These are phyloP conservation scores for Polyporus tsugae DNA, from an alignment of 1,284 basidiomycete species.

Conservation along the genomic window DNA sequence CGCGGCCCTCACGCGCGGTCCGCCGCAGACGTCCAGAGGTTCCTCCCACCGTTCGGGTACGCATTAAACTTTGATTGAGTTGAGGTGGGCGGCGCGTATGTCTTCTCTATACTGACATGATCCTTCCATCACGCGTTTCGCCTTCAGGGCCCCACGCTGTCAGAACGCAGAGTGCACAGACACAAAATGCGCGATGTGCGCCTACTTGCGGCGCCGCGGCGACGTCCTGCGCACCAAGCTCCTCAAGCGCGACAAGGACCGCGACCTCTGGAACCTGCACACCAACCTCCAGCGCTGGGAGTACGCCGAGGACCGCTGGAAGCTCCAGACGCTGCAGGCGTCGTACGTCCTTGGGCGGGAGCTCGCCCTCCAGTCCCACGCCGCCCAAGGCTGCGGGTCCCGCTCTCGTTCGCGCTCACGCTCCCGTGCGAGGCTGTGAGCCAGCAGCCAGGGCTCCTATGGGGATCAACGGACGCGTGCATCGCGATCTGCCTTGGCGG, in stretches of 20 bases:
- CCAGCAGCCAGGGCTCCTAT: neutral
- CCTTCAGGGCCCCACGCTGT: constrained; percentile 7
- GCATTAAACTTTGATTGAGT: neutral
- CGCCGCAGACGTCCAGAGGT: neutral
- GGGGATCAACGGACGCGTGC: neutral
- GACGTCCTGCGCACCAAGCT: constrained; percentile 16
- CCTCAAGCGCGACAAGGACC: constrained; percentile 14
- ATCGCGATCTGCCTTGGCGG: neutral
- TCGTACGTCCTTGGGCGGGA: constrained; percentile 9
- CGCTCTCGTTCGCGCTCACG: neutral
- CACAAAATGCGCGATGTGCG: constrained; percentile 5
- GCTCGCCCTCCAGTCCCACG: constrained; percentile 3
- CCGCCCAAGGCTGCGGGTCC: neutral
- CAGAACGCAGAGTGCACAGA: constrained; percentile 8
- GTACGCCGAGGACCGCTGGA: constrained; percentile 17
- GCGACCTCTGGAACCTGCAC: constrained; percentile 10
- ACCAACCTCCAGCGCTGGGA: constrained; percentile 8
- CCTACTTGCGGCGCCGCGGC: constrained; percentile 7
- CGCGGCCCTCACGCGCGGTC: constrained; percentile 9
- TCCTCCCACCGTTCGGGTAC: constrained; percentile 15
- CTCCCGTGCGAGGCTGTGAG: constrained; percentile 2
- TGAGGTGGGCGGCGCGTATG: neutral
- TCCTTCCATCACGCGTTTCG: neutral
- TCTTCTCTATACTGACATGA: neutral
- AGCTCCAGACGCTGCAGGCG: constrained; percentile 13